Conservation (phyloP, 345 rosid species). For the Orychophragmus violaceus region DNA sequence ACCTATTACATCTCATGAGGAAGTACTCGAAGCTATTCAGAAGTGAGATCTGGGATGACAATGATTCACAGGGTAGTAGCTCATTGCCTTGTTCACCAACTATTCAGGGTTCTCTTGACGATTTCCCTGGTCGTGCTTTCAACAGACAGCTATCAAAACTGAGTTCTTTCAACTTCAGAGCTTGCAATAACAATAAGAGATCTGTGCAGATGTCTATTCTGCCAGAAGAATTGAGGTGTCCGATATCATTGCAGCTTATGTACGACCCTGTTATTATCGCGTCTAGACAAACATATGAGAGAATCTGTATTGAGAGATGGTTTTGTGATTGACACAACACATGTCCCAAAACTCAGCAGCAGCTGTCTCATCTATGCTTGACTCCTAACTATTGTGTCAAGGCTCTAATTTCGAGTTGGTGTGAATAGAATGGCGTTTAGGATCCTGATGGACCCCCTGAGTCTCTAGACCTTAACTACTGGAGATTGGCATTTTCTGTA, state of each 20-base stretch:
- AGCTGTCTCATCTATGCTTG: slow-evolving; percentile 70
- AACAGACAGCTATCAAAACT: slow-evolving; percentile 75
- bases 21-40: slow-evolving; percentile 93
- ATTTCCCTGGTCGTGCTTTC: slow-evolving; percentile 53
- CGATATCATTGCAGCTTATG: slow-evolving; percentile 96
- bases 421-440: slow-evolving; percentile 79
- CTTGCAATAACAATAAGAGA: slow-evolving; percentile 46
- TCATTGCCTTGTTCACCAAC: slow-evolving; percentile 92
- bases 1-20: slow-evolving; percentile 84
- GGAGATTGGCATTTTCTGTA: slow-evolving; percentile 76
- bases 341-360: slow-evolving; percentile 90
- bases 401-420: slow-evolving; percentile 89
- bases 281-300: slow-evolving; percentile 97
- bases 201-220: slow-evolving; percentile 66
- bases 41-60: slow-evolving; percentile 79
- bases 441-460: slow-evolving; percentile 79
- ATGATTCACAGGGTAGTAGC: slow-evolving; percentile 75
- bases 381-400: slow-evolving; percentile 94
- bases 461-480: slow-evolving; percentile 83
- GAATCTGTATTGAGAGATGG: slow-evolving; percentile 94
- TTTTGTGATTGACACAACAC: slow-evolving; percentile 83
- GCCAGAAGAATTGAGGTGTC: slow-evolving; percentile 95
- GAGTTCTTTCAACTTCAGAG: slow-evolving; percentile 74
- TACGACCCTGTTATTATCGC: slow-evolving; percentile 89
- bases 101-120: slow-evolving; percentile 53